Evolutionary conservation across 78 protist genomes (phyloP).

Genomic region (Paulinella micropora): DNA sequence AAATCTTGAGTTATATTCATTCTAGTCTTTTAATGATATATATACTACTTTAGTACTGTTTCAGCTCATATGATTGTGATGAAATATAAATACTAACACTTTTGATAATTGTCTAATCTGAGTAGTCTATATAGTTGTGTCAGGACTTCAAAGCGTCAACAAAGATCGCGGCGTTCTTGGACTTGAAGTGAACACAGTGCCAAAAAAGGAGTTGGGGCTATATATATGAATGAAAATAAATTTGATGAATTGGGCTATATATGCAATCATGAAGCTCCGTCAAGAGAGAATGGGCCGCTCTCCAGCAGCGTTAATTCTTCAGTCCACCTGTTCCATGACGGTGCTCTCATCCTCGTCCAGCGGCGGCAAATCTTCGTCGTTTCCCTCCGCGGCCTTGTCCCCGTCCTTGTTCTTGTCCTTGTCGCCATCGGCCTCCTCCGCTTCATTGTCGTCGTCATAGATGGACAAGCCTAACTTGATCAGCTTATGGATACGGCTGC

Average conservation of each 20-base stretch:
- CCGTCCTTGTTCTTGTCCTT: too few species aligned
- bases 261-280: neutral
- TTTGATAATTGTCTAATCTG: too few species aligned
- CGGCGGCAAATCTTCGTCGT: neutral
- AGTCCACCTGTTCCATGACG: neutral
- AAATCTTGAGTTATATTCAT: too few species aligned
- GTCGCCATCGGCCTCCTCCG: constrained; percentile 1
- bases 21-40: too few species aligned
- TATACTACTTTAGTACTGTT: too few species aligned
- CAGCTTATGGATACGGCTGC: constrained; percentile 91
- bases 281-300: neutral
- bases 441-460: constrained; percentile 30
- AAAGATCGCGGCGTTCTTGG: too few species aligned
- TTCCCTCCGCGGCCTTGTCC: too few species aligned
- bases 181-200: neutral
- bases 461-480: constrained; percentile 75
- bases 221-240: neutral
- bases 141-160: too few species aligned
- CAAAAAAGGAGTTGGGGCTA: neutral
- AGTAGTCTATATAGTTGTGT: too few species aligned
- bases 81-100: too few species aligned
- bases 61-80: too few species aligned
- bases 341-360: neutral
- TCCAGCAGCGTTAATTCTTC: neutral
- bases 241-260: neutral